Conservation (phyloP, 768 basidiomycete species). For the Coprinopsis sp. region DNA sequence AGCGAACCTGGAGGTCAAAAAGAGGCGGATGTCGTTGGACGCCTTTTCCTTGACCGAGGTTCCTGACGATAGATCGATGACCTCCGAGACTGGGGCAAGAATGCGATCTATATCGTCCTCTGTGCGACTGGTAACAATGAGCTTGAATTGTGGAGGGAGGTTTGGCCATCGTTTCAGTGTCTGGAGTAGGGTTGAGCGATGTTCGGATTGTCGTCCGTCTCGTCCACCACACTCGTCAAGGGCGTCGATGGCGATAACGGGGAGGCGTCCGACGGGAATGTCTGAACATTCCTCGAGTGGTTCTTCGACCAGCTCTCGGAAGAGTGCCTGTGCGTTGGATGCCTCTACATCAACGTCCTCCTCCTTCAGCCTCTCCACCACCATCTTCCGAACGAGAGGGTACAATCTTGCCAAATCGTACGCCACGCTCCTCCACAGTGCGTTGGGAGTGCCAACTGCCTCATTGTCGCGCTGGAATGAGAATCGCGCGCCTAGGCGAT, state of each 20-base stretch:
- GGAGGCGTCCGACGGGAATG: conserved; percentile 5
- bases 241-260: conserved; percentile 26
- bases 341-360: conserved; percentile 13
- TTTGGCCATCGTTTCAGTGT: conserved; percentile 17
- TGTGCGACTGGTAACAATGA: conserved; percentile 22
- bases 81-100: conserved; percentile 12
- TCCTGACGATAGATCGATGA: conserved; percentile 17
- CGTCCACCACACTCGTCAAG: conserved; percentile 26
- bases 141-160: conserved; percentile 18
- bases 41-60: conserved; percentile 11
- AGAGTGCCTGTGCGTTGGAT: conserved; percentile 12
- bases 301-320: conserved; percentile 17
- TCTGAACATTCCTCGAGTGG: conserved; percentile 11
- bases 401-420: conserved; percentile 17
- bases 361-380: conserved; percentile 13
- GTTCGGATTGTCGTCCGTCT: conserved; percentile 7
- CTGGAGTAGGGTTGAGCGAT: conserved; percentile 17
- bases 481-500: conserved; percentile 13
- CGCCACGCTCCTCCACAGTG: conserved; percentile 17
- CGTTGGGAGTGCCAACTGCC: conserved; percentile 6
- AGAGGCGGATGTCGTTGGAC: conserved; percentile 20
- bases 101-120: conserved; percentile 13
- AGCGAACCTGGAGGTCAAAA: conserved; percentile 13
- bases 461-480: conserved; percentile 14
- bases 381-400: conserved; percentile 9